These are phyloP conservation scores for Malassezia vespertilionis DNA, from an alignment of 1,284 basidiomycete genomes.

Conservation along the genomic window DNA sequence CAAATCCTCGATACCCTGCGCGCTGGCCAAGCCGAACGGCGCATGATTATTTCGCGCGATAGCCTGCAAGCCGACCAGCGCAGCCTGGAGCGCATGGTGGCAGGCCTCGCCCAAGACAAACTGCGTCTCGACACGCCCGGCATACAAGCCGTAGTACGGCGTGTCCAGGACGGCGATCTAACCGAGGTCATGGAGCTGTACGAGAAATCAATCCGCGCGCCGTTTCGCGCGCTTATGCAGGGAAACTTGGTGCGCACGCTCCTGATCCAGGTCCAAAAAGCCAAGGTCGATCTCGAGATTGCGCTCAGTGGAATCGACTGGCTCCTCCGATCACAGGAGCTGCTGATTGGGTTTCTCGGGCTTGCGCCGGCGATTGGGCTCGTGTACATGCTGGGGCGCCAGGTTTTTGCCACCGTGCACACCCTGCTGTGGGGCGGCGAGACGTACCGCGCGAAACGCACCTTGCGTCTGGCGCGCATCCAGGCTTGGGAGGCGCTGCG, in stretches of 20 bases:
- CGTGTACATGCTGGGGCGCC: conserved; percentile 54
- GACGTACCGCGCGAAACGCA: neutral
- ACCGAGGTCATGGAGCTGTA: conserved; percentile 78
- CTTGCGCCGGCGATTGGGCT: conserved; percentile 79
- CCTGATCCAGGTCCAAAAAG: conserved; percentile 90
- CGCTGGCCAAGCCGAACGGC: conserved; percentile 60
- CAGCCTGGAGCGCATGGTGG: conserved; percentile 85
- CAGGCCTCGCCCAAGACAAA: conserved; percentile 71
- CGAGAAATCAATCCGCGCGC: conserved; percentile 77
- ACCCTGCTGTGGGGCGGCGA: conserved; percentile 41
- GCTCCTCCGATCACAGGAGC: conserved; percentile 81
- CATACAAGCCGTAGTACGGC: conserved; percentile 51
- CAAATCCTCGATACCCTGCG: conserved; percentile 73
- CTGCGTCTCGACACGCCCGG: conserved; percentile 58
- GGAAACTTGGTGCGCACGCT: conserved; percentile 75
- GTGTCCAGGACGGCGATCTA: conserved; percentile 70
- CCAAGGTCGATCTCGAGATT: conserved; percentile 88
- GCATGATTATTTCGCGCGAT: conserved; percentile 60
- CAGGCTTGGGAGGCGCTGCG: conserved; percentile 19
- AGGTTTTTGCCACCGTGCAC: conserved; percentile 49
- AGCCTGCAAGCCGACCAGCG: conserved; percentile 68
- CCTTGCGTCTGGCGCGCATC: conserved; percentile 2
- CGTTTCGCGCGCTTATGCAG: conserved; percentile 65
- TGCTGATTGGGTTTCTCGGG: conserved; percentile 94
- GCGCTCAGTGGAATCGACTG: conserved; percentile 77